Evolutionary conservation across 1,284 basidiomycete genomes (phyloP), one percentile per base, ranked within the genome.

Genomic region (Rhodotorula sp.): DNA sequence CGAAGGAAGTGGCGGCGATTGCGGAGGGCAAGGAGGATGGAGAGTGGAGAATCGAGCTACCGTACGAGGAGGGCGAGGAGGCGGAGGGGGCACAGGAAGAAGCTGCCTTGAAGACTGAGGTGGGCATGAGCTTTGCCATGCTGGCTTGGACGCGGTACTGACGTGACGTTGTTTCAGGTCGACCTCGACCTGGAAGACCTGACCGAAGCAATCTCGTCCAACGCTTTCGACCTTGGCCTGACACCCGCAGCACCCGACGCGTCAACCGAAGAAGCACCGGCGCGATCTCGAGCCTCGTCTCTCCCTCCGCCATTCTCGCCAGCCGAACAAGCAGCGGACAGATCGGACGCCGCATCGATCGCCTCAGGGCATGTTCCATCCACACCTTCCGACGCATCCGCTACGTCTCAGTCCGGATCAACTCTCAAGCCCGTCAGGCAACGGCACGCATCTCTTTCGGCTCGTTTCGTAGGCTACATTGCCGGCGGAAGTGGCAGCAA

Each of bases 161-260:
- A n/a, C 4, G 11, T 22, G 44, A 32, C 39, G 0, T 8, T 17
- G 34, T 4, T 6, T 6, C 68, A 74, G 69, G 66, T 62, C 62
- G 62, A 62, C n/a, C 66, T 74, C 59, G 67, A 75, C 34, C 54
- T 75, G 30, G 71, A 73, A 22, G 69, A 75, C 34, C 51, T 75
- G 15, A 68, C 68, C 4, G 74, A 73, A 29, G 74, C 74, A 1
- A 75, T 75, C 54, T 66, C 68, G 4, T 70, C 72, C 19, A 71
- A 75, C 57, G 68, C 71, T 0, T 75, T 75, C 65, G 64, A 66
- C 34, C 63, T 74, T 19, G 59, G 64, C 2, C 47, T 64, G 2
- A 49, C 61, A 20, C 39, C 53, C 55, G 29, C 58, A 10, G 24
- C 32, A 19, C 52, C 48, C 32, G 55, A 53, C 30, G 53, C 24